Percentiles rank a stretch among this genome's conserved stretches.
phyloP scores from a whole-genome alignment of 352 stramenopile species.

The Pythium inflatum region DNA sequence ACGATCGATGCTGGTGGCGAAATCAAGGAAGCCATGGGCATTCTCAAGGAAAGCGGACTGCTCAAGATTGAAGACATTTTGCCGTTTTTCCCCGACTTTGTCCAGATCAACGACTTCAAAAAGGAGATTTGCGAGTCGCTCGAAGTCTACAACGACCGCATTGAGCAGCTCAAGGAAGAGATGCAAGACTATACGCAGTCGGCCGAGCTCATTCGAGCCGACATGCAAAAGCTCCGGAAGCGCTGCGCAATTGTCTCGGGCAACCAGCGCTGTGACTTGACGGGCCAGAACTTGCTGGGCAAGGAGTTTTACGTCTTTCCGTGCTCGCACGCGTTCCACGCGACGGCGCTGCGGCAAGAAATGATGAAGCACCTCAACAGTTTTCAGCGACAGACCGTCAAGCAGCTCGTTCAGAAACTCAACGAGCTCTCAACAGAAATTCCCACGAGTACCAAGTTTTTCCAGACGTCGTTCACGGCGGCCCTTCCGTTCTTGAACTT shows the following conservation, averaged over 20 bases:
- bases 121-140: conserved; percentile 94
- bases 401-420: conserved; percentile 89
- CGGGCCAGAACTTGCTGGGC: conserved; percentile 84
- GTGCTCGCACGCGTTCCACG: conserved; percentile 94
- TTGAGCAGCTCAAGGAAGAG: conserved; percentile 92
- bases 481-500: conserved; percentile 70
- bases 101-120: conserved; percentile 96
- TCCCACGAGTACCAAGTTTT: conserved; percentile 73
- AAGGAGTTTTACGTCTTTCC: conserved; percentile 96
- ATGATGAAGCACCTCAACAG: conserved; percentile 90
- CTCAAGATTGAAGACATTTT: conserved; percentile 95
- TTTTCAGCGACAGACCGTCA: conserved; percentile 89
- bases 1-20: conserved; percentile 88
- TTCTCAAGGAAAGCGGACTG: conserved; percentile 85
- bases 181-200: conserved; percentile 94
- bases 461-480: conserved; percentile 62
- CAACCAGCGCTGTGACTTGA: conserved; percentile 90
- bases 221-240: conserved; percentile 90
- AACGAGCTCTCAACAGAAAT: conserved; percentile 83
- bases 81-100: conserved; percentile 95
- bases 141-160: conserved; percentile 90
- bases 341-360: conserved; percentile 85
- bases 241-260: conserved; percentile 84
- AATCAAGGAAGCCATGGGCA: conserved; percentile 85
- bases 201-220: conserved; percentile 86